A percentile compares a stretch with the other conserved stretches of the same genome.
These are phyloP conservation scores for Ilyonectria destructans DNA, from an alignment of 2,329 filamentous ascomycete species.

Conservation along the genomic window DNA sequence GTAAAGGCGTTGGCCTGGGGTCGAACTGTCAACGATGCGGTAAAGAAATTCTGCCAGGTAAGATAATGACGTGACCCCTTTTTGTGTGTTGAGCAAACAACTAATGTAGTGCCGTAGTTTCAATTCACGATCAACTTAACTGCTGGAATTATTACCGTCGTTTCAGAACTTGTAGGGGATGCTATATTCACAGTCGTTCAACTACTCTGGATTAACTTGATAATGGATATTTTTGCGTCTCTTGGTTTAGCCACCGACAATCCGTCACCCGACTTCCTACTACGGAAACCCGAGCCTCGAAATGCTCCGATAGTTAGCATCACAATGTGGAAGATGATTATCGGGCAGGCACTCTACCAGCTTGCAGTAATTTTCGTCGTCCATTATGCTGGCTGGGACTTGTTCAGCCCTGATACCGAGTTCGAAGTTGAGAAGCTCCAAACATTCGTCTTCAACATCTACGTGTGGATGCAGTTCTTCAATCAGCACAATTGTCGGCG, in stretches of 20 bases:
- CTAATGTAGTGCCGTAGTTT: constrained; percentile 59
- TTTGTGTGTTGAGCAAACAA: too few relatives aligned
- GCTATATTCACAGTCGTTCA: constrained; percentile 78
- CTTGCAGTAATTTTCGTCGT: constrained; percentile 72
- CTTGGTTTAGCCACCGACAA: constrained; percentile 77
- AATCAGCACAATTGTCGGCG: constrained; percentile 86
- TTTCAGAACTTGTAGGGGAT: constrained; percentile 72
- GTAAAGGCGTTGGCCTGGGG: constrained; percentile 79
- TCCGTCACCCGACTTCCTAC: constrained; percentile 70
- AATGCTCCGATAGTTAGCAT: constrained; percentile 80
- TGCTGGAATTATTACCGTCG: constrained; percentile 76
- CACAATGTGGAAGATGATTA: constrained; percentile 78
- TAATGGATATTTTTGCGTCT: constrained; percentile 80
- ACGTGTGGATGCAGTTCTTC: constrained; percentile 93
- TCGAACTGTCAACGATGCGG: constrained; percentile 78
- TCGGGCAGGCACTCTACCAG: constrained; percentile 74
- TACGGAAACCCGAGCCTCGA: constrained; percentile 72
- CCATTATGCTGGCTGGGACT: constrained; percentile 72
- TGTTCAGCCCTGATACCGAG: constrained; percentile 68
- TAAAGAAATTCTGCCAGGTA: constrained; percentile 78
- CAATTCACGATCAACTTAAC: constrained; percentile 82
- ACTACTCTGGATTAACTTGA: constrained; percentile 79
- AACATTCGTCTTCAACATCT: constrained; percentile 88
- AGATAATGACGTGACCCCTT: constrained; percentile 7
- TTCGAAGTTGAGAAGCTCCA: constrained; percentile 59